A percentile compares a stretch with the other conserved stretches of the same genome.
phyloP scores from a whole-genome alignment of 352 stramenopile species.

The Lagenidium giganteum region DNA sequence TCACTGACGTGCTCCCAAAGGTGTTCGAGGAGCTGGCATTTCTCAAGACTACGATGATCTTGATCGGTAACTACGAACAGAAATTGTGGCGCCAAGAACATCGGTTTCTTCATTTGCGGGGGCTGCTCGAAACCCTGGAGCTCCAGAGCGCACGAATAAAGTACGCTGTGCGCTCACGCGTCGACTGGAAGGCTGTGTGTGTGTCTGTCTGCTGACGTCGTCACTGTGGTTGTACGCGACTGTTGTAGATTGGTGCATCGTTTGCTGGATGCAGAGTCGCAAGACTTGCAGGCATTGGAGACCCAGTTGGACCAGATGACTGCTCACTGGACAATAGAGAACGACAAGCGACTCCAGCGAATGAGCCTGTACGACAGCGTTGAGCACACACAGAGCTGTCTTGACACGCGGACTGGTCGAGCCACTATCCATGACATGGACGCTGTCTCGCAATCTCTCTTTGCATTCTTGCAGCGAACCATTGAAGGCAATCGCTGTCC shows the following conservation, averaged over 20 bases:
- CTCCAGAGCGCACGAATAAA: constrained; percentile 30
- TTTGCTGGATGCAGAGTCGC: constrained; percentile 24
- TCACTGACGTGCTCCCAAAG: constrained; percentile 16
- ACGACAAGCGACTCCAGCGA: constrained; percentile 7
- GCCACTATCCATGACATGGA: constrained; percentile 11
- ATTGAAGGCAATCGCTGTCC: background rate
- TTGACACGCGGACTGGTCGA: no score
- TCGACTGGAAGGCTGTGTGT: no score
- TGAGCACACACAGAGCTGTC: no score
- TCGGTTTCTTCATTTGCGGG: constrained; percentile 26
- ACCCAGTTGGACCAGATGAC: background rate
- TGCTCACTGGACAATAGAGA: no score
- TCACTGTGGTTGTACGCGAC: background rate
- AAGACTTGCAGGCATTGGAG: constrained; percentile 21
- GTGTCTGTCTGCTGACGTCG: no score
- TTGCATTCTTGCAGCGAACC: constrained; percentile 7
- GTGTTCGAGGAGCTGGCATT: constrained; percentile 32
- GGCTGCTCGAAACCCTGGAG: constrained; percentile 26
- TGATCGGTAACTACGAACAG: constrained; percentile 39
- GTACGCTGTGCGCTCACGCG: constrained; percentile 10
- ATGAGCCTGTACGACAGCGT: constrained; percentile 7
- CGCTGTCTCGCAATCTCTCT: constrained; percentile 13
- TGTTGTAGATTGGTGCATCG: constrained; percentile 22
- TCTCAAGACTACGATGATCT: constrained; percentile 27
- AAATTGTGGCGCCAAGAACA: constrained; percentile 41